Percentiles rank a stretch among this genome's conserved stretches.
These are phyloP conservation scores for Pelargonium nanum DNA, from an alignment of 345 rosid species.

Conservation along the genomic window DNA sequence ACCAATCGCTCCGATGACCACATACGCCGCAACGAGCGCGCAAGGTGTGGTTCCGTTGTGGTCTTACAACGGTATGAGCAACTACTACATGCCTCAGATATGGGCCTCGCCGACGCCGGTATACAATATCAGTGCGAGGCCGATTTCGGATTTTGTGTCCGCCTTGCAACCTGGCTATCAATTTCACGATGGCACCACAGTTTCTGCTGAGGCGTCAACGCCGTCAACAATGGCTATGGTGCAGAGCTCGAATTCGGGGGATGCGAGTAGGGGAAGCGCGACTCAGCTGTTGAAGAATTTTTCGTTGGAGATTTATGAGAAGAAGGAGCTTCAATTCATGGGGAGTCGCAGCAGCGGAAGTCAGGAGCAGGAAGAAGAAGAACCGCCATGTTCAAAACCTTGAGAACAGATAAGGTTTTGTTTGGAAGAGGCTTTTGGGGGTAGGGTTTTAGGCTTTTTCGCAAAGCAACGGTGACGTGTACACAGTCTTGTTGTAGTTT, in stretches of 20 bases:
- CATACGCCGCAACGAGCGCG: constrained; percentile 6
- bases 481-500: too few relatives aligned
- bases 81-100: constrained; percentile 25
- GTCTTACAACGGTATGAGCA: constrained; percentile 30
- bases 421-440: background rate
- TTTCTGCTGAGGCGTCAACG: background rate
- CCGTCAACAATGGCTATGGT: background rate
- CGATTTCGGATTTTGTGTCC: constrained; percentile 33
- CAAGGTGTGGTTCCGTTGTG: constrained; percentile 41
- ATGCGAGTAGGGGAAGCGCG: constrained; percentile 7
- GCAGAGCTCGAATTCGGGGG: constrained; percentile 17
- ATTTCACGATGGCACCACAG: constrained; percentile 13
- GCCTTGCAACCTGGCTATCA: constrained; percentile 11
- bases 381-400: constrained; percentile 19
- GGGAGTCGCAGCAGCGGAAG: constrained; percentile 11
- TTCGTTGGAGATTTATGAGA: constrained; percentile 56
- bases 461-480: background rate
- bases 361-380: background rate
- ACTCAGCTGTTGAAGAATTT: constrained; percentile 43
- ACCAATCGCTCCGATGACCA: constrained; percentile 27
- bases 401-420: constrained; percentile 1
- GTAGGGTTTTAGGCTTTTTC: background rate
- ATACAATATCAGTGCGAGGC: constrained; percentile 26
- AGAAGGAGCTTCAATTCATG: constrained; percentile 57
- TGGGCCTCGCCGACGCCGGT: constrained; percentile 41